These are phyloP conservation scores for Phytopythium mirpurense DNA, from an alignment of 352 stramenopile species.

Conservation along the genomic window DNA sequence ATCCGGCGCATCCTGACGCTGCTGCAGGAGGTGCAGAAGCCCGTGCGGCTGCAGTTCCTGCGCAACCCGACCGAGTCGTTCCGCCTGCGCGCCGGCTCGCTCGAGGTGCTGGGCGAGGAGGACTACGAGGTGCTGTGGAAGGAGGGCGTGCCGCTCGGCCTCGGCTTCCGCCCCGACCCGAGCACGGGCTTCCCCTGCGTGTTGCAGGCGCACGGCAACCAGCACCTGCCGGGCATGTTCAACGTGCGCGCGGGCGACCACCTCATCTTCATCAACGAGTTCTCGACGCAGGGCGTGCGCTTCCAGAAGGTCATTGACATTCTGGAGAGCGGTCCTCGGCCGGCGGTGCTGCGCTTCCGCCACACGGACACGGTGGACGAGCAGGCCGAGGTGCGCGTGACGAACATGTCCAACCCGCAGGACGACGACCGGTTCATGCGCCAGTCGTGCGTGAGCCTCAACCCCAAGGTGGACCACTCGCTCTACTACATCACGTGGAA, in stretches of 20 bases:
- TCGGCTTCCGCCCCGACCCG: constrained; percentile 77
- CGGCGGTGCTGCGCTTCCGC: constrained; percentile 78
- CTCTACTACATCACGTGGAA: constrained; percentile 90
- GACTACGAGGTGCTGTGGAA: constrained; percentile 87
- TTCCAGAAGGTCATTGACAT: constrained; percentile 88
- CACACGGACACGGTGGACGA: constrained; percentile 72
- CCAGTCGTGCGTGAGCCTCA: constrained; percentile 70
- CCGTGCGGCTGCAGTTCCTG: constrained; percentile 67
- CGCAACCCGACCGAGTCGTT: constrained; percentile 72
- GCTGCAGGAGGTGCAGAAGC: constrained; percentile 82
- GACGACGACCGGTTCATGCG: constrained; percentile 61
- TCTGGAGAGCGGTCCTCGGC: constrained; percentile 67
- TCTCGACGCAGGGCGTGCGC: constrained; percentile 70
- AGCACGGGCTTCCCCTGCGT: constrained; percentile 72
- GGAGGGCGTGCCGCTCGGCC: constrained; percentile 74
- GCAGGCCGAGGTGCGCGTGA: constrained; percentile 23
- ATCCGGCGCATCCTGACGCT: constrained; percentile 72
- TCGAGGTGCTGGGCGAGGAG: constrained; percentile 74
- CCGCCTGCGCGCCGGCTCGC: constrained; percentile 54
- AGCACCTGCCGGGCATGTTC: constrained; percentile 76
- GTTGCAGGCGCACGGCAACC: constrained; percentile 75
- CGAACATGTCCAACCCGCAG: constrained; percentile 62
- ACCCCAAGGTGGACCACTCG: constrained; percentile 79
- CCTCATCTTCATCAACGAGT: constrained; percentile 85
- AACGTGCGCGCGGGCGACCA: constrained; percentile 79